Conservation (phyloP, 495 filamentous ascomycete genomes). For the Aspergillus baeticus region DNA sequence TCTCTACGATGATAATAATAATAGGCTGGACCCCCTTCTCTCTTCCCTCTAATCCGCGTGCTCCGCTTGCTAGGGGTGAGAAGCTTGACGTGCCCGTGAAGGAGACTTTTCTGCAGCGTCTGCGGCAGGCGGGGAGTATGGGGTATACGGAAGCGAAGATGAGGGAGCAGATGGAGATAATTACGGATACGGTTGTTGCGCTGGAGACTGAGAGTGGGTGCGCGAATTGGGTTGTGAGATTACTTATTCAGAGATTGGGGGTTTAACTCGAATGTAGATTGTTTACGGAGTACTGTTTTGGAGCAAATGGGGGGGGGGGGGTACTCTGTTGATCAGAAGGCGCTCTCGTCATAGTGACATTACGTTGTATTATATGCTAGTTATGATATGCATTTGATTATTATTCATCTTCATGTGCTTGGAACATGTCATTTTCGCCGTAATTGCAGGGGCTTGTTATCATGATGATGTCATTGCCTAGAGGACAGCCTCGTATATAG, state of each 20-base stretch:
- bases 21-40: background rate
- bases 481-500: background rate
- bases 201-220: constrained; percentile 13
- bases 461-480: constrained; percentile 8
- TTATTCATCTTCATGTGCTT: no score
- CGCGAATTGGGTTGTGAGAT: constrained; percentile 21
- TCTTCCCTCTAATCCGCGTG: constrained; percentile 30
- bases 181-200: constrained; percentile 2
- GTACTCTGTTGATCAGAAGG: no score
- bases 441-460: background rate
- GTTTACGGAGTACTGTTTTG: no score
- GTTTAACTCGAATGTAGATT: background rate
- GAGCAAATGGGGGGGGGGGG: no score
- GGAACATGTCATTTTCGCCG: no score
- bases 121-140: constrained; percentile 18
- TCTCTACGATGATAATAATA: background rate
- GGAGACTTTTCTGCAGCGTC: constrained; percentile 14
- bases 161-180: constrained; percentile 6
- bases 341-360: constrained; percentile 1
- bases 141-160: constrained; percentile 17
- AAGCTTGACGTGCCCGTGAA: constrained; percentile 15
- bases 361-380: background rate
- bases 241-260: constrained; percentile 14
- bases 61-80: background rate
- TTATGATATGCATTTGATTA: background rate